Conservation (phyloP, 148 eudicot species). For the Agrostemma githago region DNA sequence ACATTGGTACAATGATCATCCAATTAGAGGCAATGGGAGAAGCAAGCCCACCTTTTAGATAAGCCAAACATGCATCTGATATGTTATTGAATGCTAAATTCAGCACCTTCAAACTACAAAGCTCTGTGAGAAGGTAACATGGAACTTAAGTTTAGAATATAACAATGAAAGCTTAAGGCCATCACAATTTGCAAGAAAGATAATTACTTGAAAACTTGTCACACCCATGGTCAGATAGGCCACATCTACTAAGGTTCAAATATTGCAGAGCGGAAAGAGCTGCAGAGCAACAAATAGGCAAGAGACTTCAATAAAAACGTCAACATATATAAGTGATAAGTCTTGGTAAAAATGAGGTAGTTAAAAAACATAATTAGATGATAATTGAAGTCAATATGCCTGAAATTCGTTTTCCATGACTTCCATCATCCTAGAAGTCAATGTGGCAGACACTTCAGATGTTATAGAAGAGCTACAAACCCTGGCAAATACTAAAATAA, state of each 20-base stretch:
- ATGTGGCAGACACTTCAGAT: neutral
- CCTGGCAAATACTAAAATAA: neutral
- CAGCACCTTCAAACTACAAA: conserved; percentile 63
- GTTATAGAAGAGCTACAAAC: neutral
- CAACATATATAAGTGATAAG: neutral
- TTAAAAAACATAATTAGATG: neutral
- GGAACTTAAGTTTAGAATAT: neutral
- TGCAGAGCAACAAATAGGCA: conserved; percentile 31
- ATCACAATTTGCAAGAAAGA: conserved; percentile 6
- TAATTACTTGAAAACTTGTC: conserved; percentile 70
- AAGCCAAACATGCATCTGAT: conserved; percentile 64
- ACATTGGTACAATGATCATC: neutral
- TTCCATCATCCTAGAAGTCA: neutral
- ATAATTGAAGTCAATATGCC: neutral
- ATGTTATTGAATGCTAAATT: conserved; percentile 88
- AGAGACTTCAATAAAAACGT: neutral
- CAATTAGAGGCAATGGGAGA: neutral
- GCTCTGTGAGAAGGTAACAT: conserved; percentile 36
- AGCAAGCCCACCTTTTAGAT: conserved; percentile 61
- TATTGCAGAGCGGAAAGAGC: conserved; percentile 70
- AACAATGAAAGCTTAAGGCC: neutral
- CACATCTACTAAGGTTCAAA: conserved; percentile 86
- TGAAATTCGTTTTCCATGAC: neutral
- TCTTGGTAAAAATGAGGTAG: neutral
- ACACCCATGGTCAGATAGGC: conserved; percentile 67